Base-by-base conservation (phyloP, 441 rosid species). In the Manihot esculenta region DNA sequence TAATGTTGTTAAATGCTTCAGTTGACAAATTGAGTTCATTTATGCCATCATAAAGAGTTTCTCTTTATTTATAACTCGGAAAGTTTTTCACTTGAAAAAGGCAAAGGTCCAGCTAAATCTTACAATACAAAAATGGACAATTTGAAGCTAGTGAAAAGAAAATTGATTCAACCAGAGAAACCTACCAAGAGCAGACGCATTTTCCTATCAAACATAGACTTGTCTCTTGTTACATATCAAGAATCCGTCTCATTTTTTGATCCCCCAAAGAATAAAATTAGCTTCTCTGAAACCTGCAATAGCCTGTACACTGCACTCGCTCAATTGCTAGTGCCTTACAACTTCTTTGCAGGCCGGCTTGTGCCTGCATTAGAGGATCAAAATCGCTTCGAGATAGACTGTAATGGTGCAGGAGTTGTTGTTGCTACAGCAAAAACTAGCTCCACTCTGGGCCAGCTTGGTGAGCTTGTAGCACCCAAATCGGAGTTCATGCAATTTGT, bases 281-380 rank as follows among this genome's bases (percentile, higher is more conserved):
- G 55, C 33, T 63, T 72, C 56, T 55, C 64, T 14, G 57, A 72
- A 13, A 8, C 64, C 44, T 64, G 27, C 21, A 35, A 44, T 3
- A 48, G 14, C 63, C 70, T 72, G 4, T 56, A 5, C 58, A 50
- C 41, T 42, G 69, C 74, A 10, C 51, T 72, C 11, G 5, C 57
- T 45, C 30, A 33, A 11, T 11, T 73, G n/a, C 67, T 73, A 5
- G 76, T 66, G 20, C 60, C 76, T 41, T 73, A 66, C 14, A 66
- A 73, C 35, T 73, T 73, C 33, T 20, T 66, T 20, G 76, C 72
- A 0, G 76, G 72, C 5, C 64, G 68, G 20, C 72, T 73, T 5
- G 51, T 41, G 24, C 56, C 51, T 1, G 30, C 66, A 3, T 11
- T 26, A 10, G 61, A 58, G 11, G 72, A 50, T 21, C 7, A 27